Evolutionary conservation across 768 basidiomycete species (phyloP).

Genomic region (Lactarius indigo): DNA sequence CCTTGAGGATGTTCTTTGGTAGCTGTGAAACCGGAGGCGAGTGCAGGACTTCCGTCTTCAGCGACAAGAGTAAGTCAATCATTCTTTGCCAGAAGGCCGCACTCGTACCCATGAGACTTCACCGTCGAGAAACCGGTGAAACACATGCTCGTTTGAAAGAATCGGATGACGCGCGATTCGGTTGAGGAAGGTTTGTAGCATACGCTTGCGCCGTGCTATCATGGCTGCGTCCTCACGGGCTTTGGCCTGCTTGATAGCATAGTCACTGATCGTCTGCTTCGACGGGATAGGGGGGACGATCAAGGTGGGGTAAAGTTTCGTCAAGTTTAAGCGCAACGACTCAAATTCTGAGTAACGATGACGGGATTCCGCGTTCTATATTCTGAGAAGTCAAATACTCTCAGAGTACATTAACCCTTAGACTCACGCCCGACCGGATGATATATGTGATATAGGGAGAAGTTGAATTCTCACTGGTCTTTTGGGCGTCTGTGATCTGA

Average conservation of each 20-base stretch:
- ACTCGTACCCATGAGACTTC: slow-evolving; percentile 89
- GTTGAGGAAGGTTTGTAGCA: slow-evolving; percentile 94
- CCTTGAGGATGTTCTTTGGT: slow-evolving; percentile 94
- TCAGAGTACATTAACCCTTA: background rate
- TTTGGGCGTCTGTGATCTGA: slow-evolving; percentile 93
- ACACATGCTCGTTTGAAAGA: slow-evolving; percentile 91
- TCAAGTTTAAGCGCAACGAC: slow-evolving; percentile 77
- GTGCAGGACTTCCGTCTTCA: slow-evolving; percentile 84
- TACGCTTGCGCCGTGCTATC: slow-evolving; percentile 88
- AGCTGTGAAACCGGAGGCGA: slow-evolving; percentile 87
- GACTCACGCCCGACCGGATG: slow-evolving; percentile 77
- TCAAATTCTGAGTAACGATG: slow-evolving; percentile 99
- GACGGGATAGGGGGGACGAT: slow-evolving; percentile 98
- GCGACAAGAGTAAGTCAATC: slow-evolving; percentile 8
- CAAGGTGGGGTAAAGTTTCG: slow-evolving; percentile 88
- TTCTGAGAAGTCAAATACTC: slow-evolving; percentile 9
- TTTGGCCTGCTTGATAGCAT: slow-evolving; percentile 94
- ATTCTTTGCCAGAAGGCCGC: background rate
- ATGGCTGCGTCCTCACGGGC: slow-evolving; percentile 94
- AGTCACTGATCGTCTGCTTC: slow-evolving; percentile 93
- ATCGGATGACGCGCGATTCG: slow-evolving; percentile 90
- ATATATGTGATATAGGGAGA: slow-evolving; percentile 95
- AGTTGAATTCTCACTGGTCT: slow-evolving; percentile 84
- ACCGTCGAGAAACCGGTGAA: slow-evolving; percentile 93
- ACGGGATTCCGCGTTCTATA: slow-evolving; percentile 72